Conservation (phyloP, 2,329 filamentous ascomycete species). For the Amauroascus verrucosus region DNA sequence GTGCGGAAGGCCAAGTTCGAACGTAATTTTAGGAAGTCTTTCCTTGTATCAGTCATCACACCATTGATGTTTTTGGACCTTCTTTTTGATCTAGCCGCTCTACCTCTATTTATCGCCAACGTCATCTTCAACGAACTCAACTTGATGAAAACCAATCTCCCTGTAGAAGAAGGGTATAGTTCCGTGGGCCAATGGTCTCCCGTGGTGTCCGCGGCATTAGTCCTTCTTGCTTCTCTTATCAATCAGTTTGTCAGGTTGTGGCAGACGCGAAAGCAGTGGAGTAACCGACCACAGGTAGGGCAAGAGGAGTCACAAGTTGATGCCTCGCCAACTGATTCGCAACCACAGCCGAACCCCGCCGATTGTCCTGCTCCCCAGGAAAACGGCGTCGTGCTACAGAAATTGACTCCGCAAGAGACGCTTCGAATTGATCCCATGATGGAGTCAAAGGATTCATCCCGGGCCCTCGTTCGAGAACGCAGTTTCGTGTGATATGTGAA, state of each 20-base stretch:
- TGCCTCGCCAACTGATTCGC: not conserved
- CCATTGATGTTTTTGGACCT: conserved; percentile 20
- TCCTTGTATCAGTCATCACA: conserved; percentile 13
- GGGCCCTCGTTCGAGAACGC: conserved; percentile 6
- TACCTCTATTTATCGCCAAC: conserved; percentile 20
- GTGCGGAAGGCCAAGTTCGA: conserved; percentile 13
- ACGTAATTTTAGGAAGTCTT: conserved; percentile 3
- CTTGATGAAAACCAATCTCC: conserved; percentile 17
- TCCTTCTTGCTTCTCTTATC: conserved; percentile 21
- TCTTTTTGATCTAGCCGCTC: conserved; percentile 19
- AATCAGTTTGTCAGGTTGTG: conserved; percentile 16
- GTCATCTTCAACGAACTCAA: conserved; percentile 23
- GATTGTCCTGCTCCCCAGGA: conserved; percentile 2
- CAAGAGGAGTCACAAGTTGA: not conserved
- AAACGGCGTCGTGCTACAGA: conserved; percentile 7
- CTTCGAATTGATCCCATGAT: conserved; percentile 4
- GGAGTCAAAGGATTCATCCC: conserved; percentile 1
- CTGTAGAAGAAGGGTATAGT: conserved; percentile 19
- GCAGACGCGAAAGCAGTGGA: conserved; percentile 12
- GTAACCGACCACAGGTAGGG: conserved; percentile 7
- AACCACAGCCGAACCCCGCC: not conserved
- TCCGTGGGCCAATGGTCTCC: conserved; percentile 23
- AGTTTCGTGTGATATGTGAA: not conserved
- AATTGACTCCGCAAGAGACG: conserved; percentile 9
- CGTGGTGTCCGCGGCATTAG: conserved; percentile 18